Percentiles rank a stretch among this genome's conserved stretches.
Evolutionary conservation across 768 basidiomycete genomes (phyloP).

Genomic region (Termitomyces sp.): DNA sequence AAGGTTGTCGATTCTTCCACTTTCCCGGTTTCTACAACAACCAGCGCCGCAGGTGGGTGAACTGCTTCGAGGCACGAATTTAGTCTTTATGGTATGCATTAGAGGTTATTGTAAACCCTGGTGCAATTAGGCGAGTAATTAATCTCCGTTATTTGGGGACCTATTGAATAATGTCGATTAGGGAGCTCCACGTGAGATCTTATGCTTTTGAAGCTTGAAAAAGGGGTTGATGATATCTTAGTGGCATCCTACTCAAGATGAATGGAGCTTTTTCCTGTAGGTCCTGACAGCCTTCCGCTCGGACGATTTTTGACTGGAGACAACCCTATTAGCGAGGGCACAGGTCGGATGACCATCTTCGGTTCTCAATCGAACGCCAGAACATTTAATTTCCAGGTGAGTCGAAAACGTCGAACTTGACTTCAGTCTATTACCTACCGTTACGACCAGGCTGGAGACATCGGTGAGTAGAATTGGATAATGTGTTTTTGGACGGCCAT

Average conservation of each 20-base stretch:
- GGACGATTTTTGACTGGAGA: not conserved
- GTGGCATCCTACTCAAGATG: conserved; percentile 71
- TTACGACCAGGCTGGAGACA: conserved; percentile 43
- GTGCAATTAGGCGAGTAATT: conserved; percentile 41
- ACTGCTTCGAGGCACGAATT: not conserved
- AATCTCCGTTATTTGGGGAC: not conserved
- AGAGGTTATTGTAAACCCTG: conserved; percentile 54
- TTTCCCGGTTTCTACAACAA: conserved; percentile 48
- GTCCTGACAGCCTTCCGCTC: conserved; percentile 10
- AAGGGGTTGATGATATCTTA: conserved; percentile 17
- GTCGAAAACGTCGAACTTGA: not conserved
- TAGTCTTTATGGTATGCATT: not conserved
- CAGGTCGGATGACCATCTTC: conserved; percentile 52
- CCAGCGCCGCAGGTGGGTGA: conserved; percentile 37
- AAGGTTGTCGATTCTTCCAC: conserved; percentile 48
- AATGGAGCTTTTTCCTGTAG: conserved; percentile 59
- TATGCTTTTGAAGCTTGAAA: not conserved
- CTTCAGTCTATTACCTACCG: not conserved
- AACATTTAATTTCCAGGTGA: conserved; percentile 55
- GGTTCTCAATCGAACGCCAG: conserved; percentile 46
- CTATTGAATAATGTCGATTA: conserved; percentile 15
- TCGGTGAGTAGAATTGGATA: conserved; percentile 30
- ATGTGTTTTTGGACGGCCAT: not conserved
- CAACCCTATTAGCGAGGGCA: conserved; percentile 37
- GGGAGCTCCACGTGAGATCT: conserved; percentile 50